Evolutionary conservation across 805 yeast species (phyloP).

Genomic region (Myxozyma mucilagina): DNA sequence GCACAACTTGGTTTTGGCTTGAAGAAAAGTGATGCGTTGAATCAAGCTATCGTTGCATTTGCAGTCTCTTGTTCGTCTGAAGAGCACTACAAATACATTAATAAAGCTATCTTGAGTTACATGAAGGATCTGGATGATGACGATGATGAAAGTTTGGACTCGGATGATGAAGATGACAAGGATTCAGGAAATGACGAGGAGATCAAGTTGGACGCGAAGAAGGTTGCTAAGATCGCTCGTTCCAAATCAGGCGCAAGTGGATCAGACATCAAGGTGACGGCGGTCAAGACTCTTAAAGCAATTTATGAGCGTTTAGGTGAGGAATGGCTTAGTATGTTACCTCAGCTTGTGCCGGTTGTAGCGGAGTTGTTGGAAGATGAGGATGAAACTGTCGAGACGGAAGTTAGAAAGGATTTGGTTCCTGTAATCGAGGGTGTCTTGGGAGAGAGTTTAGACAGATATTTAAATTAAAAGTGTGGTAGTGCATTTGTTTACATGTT

Average conservation of each 20-base stretch:
- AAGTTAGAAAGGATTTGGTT: slow-evolving; percentile 86
- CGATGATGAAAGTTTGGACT: slow-evolving; percentile 43
- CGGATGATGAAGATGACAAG: slow-evolving; percentile 3
- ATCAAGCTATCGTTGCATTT: slow-evolving; percentile 74
- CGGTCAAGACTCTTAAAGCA: slow-evolving; percentile 73
- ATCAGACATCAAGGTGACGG: slow-evolving; percentile 58
- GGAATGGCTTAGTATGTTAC: slow-evolving; percentile 86
- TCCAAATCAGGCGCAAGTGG: slow-evolving; percentile 15
- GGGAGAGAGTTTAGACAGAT: slow-evolving; percentile 86
- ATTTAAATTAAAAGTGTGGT: slow-evolving; percentile 32
- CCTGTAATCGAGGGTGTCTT: slow-evolving; percentile 87
- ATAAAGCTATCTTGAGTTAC: slow-evolving; percentile 60
- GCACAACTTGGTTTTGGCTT: slow-evolving; percentile 52
- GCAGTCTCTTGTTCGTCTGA: slow-evolving; percentile 63
- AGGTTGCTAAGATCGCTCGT: slow-evolving; percentile 22
- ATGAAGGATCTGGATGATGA: slow-evolving; percentile 63
- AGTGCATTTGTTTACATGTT: not conserved
- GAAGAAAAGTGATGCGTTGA: slow-evolving; percentile 47
- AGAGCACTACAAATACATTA: slow-evolving; percentile 67
- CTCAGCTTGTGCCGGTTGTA: slow-evolving; percentile 91
- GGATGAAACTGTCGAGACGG: slow-evolving; percentile 87
- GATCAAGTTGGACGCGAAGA: slow-evolving; percentile 11
- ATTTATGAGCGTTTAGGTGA: slow-evolving; percentile 92
- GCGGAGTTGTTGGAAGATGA: slow-evolving; percentile 96
- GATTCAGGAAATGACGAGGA: not conserved